Base-by-base conservation (phyloP, 2,329 filamentous ascomycete species). In the Microsporum canis region DNA sequence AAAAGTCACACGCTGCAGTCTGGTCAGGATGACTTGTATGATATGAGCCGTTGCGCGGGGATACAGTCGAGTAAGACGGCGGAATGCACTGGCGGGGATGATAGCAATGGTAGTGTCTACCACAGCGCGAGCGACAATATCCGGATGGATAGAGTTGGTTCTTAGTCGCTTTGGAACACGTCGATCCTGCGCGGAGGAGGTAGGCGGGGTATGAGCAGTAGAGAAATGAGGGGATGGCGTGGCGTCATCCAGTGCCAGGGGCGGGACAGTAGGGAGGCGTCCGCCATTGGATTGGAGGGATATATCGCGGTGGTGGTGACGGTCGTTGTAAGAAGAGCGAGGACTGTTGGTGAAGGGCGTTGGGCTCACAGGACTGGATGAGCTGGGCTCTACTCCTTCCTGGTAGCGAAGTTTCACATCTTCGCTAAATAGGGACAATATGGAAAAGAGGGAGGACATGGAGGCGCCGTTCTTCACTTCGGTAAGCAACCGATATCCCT, bases 21-120 rank as follows among this genome's bases (percentile, higher is more conserved):
- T 84, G 2, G 95, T 96, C 36, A 99, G 77, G 63, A 99, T 99
- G 53, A 99, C 92, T 71, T 99, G 94, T 4, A 99, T 91, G 65
- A 99, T 97, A 70, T 99, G 95, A 1, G 94, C 88, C 1, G 94
- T 96, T 7, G 95, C 91, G 76, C 95, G 95, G 7, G 94, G 94
- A 68, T 97, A 99, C 29, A 96, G 87, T 69, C 89, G 85, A 58
- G 95, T 99, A 59, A 99, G 79, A 6, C 95, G 86, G 59, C 91
- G 85, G 68, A 99, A 99, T 2, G 94, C 95, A 71, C 91, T 96
- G 0, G 94, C 94, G 0, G 95, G 95, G 61, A 99, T 99, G 65
- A 99, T 95, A 4, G 94, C 94, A 73, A 99, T 96, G 0, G 95
- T 99, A 0, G 94, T 99, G 71, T 99, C 95, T 29, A 95, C 88